Base-by-base conservation (phyloP, 208 protist species). In the Trichomonas vaginalis region DNA sequence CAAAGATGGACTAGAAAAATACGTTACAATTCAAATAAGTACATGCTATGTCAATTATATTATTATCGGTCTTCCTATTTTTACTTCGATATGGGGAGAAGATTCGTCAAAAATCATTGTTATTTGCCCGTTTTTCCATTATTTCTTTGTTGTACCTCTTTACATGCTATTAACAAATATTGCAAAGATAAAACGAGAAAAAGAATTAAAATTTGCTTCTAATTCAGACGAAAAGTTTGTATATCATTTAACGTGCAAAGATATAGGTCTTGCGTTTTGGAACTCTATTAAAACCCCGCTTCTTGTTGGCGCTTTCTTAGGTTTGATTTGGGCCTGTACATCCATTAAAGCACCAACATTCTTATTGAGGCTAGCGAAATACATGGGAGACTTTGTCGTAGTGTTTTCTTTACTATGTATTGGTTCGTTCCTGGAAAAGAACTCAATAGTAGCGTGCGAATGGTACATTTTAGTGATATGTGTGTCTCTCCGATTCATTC, bases 1-100 rank as follows among this genome's bases (percentile, higher is more conserved):
- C 17, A 27, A 70, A 27, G n/a, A 70, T 70, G 56, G 56, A 70
- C 21, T 70, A 32, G 56, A 70, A 70, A 70, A 70, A 70, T 70
- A 70, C 21, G 56, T 70, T 70, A 70, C 56, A 70, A 32, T 70
- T 32, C 56, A 70, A 27, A 70, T 70, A 12, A 70, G 56, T 70
- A 70, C 56, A 4, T 70, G 56, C 21, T 92, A 92, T 47, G 35
- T 92, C 45, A 92, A 92, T 47, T 92, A 92, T 92, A 51, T 92
- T 51, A 92, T 92, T 32, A 92, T 92, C 39, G 86, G 86, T 51
- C 15, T 92, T 46, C 86, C 86, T 39, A 92, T 92, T 51, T 92
- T 92, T 92, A 51, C 42, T 46, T 51, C 45, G 12, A 92, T 92
- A 21, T 92, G 86, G 86, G 86, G 45, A 35, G 35, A 42, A 35